Percentiles rank a stretch among this genome's conserved stretches.
Evolutionary conservation across 2,329 filamentous ascomycete genomes (phyloP).

Genomic region (Monosporascus sp.): DNA sequence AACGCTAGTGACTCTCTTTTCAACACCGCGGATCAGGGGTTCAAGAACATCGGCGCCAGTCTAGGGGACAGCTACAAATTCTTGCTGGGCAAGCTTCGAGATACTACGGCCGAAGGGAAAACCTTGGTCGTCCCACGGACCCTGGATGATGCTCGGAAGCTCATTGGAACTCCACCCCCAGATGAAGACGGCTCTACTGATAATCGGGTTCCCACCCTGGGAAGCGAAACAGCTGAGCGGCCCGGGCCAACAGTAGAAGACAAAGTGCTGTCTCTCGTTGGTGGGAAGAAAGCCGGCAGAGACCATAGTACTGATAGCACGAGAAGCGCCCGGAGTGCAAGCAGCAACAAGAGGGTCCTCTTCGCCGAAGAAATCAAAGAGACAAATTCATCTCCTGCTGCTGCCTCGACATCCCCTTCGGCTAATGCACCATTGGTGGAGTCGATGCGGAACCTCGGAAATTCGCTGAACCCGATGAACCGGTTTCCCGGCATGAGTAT

Average conservation of each 20-base stretch:
- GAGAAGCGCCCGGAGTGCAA: slow-evolving; percentile 54
- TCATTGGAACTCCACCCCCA: slow-evolving; percentile 68
- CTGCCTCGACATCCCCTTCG: slow-evolving; percentile 25
- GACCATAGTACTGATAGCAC: slow-evolving; percentile 75
- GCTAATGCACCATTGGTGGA: slow-evolving; percentile 64
- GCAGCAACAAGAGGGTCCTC: slow-evolving; percentile 53
- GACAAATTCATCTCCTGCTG: slow-evolving; percentile 25
- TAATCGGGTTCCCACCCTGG: slow-evolving; percentile 49
- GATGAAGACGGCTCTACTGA: slow-evolving; percentile 58
- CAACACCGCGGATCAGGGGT: slow-evolving; percentile 81
- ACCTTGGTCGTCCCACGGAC: slow-evolving; percentile 73
- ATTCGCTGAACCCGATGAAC: slow-evolving; percentile 75
- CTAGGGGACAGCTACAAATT: slow-evolving; percentile 93
- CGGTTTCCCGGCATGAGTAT: slow-evolving; percentile 68
- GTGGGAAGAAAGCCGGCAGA: slow-evolving; percentile 54
- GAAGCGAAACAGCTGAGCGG: slow-evolving; percentile 30
- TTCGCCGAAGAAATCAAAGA: slow-evolving; percentile 43
- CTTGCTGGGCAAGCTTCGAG: slow-evolving; percentile 79
- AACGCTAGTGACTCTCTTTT: slow-evolving; percentile 80
- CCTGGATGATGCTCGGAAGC: slow-evolving; percentile 83
- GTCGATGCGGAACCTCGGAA: slow-evolving; percentile 76
- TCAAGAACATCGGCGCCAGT: slow-evolving; percentile 88
- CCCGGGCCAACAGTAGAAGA: slow-evolving; percentile 44
- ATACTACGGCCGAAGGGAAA: slow-evolving; percentile 49
- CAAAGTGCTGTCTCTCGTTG: slow-evolving; percentile 65